A percentile compares a stretch with the other conserved stretches of the same genome.
Conservation (phyloP, 805 yeast genomes). For the Candida nanaspora region DNA sequence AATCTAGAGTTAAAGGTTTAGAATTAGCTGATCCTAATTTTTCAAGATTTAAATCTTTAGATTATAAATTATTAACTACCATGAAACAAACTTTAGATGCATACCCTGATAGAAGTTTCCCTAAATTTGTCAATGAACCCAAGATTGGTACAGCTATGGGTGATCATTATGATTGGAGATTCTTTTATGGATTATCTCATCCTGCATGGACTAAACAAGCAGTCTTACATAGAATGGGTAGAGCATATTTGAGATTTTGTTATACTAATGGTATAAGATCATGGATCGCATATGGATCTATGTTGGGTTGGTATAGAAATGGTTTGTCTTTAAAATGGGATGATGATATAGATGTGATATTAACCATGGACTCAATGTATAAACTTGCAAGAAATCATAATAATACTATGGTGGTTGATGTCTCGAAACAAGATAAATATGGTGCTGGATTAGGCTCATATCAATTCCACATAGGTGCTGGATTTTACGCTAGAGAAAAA, state of each 20-base stretch:
- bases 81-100: conserved; percentile 12
- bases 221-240: conserved; percentile 37
- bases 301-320: conserved; percentile 59
- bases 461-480: conserved; percentile 38
- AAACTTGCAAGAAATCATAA: conserved; percentile 40
- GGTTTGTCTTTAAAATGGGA: conserved; percentile 64
- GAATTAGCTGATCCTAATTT: too few species aligned
- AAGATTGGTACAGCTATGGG: conserved; percentile 16
- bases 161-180: conserved; percentile 47
- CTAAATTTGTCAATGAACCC: conserved; percentile 34
- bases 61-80: conserved; percentile 11
- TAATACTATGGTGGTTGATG: conserved; percentile 41
- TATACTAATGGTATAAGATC: conserved; percentile 38
- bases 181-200: conserved; percentile 39
- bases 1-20: neutral
- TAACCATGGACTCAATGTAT: conserved; percentile 43
- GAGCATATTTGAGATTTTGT: conserved; percentile 47
- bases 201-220: conserved; percentile 32
- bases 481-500: conserved; percentile 41
- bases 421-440: conserved; percentile 12
- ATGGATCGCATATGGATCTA: conserved; percentile 63
- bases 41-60: conserved; percentile 8
- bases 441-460: conserved; percentile 52
- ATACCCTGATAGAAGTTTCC: conserved; percentile 6
- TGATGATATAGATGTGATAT: conserved; percentile 57